Conservation (phyloP, 306 rosid species). For the Cucumis hystrix region DNA sequence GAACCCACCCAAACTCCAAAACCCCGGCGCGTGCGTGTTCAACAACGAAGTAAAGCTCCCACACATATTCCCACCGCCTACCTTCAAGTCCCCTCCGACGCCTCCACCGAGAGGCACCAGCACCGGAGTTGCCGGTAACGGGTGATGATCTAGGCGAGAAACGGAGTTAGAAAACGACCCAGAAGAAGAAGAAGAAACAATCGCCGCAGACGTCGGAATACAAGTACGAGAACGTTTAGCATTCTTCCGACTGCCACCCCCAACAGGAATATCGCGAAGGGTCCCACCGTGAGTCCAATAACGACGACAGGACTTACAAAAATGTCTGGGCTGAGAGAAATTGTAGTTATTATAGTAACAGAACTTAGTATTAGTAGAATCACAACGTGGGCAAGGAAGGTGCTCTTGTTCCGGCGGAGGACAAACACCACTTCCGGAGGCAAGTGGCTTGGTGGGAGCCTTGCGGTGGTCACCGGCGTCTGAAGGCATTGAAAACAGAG, state of each 20-base stretch:
- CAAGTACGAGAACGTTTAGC: constrained; percentile 82
- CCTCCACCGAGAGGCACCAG: constrained; percentile 21
- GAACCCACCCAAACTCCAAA: constrained; percentile 65
- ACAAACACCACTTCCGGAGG: constrained; percentile 10
- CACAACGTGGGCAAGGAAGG: constrained; percentile 88
- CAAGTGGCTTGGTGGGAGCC: constrained; percentile 13
- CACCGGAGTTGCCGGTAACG: constrained; percentile 18
- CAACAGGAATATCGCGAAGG: constrained; percentile 90
- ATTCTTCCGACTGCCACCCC: constrained; percentile 83
- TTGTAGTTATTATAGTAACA: constrained; percentile 97
- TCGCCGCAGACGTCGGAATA: not conserved
- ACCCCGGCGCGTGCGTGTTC: constrained; percentile 49
- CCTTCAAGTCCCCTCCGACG: constrained; percentile 24
- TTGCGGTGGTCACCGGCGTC: constrained; percentile 47
- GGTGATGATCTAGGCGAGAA: constrained; percentile 14
- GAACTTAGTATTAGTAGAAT: constrained; percentile 90
- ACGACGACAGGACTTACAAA: constrained; percentile 97
- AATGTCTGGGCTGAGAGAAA: constrained; percentile 95
- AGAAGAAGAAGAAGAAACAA: not conserved
- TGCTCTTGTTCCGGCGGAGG: constrained; percentile 80
- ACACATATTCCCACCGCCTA: constrained; percentile 16
- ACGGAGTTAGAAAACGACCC: not conserved
- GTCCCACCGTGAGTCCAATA: constrained; percentile 99
- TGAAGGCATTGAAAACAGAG: constrained; percentile 32
- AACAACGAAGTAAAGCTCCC: constrained; percentile 72